phyloP scores from a whole-genome alignment of 2,329 filamentous ascomycete genomes.

The Hypomyces rosellus region DNA sequence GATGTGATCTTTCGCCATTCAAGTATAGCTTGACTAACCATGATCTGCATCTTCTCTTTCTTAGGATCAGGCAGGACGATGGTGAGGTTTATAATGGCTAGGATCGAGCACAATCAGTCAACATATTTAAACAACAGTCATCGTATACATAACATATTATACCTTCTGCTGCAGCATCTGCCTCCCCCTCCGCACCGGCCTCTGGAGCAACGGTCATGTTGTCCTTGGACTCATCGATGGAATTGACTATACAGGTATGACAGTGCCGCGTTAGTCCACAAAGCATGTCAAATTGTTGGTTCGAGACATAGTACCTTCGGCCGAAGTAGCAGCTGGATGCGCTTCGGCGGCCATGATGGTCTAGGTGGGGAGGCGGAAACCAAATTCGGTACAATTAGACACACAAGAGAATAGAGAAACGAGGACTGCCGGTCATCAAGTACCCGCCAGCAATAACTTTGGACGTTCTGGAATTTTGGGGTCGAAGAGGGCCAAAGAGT shows the following conservation, averaged over 20 bases:
- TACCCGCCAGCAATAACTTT: conserved; percentile 19
- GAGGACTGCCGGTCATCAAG: conserved; percentile 21
- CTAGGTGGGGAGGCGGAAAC: conserved; percentile 9
- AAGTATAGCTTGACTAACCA: conserved; percentile 48
- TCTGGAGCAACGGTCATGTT: conserved; percentile 20
- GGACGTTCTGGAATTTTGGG: conserved; percentile 15
- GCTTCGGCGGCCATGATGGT: conserved; percentile 28
- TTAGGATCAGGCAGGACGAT: conserved; percentile 72
- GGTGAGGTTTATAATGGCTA: conserved; percentile 56
- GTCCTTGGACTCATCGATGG: conserved; percentile 21
- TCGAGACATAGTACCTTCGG: conserved; percentile 13
- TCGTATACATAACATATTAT: conserved; percentile 7
- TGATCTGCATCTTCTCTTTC: conserved; percentile 73
- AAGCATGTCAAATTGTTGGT: background rate
- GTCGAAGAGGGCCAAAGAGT: conserved; percentile 12
- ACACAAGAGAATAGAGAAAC: conserved; percentile 15
- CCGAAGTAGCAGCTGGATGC: conserved; percentile 20
- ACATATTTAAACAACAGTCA: conserved; percentile 1
- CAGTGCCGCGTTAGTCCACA: background rate
- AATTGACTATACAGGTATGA: conserved; percentile 14
- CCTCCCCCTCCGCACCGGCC: conserved; percentile 22
- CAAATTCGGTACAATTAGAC: conserved; percentile 12
- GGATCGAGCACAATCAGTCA: conserved; percentile 12
- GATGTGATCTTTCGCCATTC: background rate
- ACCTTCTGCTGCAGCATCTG: conserved; percentile 30